Evolutionary conservation across 78 protist species (phyloP), one percentile per base, ranked within the genome.

Genomic region (Speleostelium caveatum): DNA sequence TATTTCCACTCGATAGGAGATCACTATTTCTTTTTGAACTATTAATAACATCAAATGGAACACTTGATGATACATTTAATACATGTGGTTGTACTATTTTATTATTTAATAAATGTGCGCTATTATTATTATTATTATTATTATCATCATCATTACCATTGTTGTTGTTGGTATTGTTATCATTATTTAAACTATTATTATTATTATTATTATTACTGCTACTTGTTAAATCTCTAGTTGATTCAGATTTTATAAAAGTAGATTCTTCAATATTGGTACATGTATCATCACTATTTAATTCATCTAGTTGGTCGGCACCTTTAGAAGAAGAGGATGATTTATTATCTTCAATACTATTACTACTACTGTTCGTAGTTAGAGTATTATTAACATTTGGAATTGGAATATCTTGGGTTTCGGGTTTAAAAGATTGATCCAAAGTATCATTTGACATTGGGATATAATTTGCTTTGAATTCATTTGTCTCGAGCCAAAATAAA

Each of bases 401-500:
- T 65, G 73, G 38, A 22, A 33, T 33, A 16, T 68, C 60, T 71
- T 71, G 77, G 26, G 17, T n/a, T 51, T 71, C 77, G 26, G 77
- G 77, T 51, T 71, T 51, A 12, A 51, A n/a, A 49, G 77, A 71
- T 58, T 58, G 7, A 58, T 58, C 63, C 30, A 49, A 71, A 38
- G 24, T 33, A 21, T 68, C 75, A 24, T 36, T 53, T n/a, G 24
- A 26, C 1, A 71, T 49, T 49, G 53, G 58, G 32, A 71, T 79
- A 49, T 26, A 83, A 19, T 58, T 41, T 7, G 67, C 90, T 69
- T 73, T 67, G 56, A 55, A 83, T n/a, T 58, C 72, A 16, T 73
- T 53, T 21, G 78, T 65, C 17, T 67, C 90, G 16, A 56, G 65
- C 51, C 55, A 83, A 35, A 83, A 83, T 5, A 35, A 56, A 30